phyloP scores from a whole-genome alignment of 768 basidiomycete species.

The Psilocybe tampanensis region DNA sequence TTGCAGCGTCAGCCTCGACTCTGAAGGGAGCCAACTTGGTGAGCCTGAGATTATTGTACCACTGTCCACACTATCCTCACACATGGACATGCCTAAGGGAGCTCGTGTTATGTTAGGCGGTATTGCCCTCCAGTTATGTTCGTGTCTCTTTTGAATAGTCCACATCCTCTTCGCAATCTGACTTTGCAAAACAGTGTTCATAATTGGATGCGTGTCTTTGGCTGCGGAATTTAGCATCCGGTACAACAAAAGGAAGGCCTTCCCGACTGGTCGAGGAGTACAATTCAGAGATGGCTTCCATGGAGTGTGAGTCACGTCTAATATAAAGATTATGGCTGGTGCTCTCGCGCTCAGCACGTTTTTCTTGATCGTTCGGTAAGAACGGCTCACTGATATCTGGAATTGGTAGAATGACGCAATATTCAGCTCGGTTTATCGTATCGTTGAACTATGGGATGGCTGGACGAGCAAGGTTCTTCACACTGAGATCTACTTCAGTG shows the following conservation, averaged over 20 bases:
- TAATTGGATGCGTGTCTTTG: conserved; percentile 39
- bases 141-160: not conserved
- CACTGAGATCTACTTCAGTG: conserved; percentile 36
- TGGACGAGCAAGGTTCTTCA: conserved; percentile 42
- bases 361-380: conserved; percentile 21
- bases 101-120: conserved; percentile 55
- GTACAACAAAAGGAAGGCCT: conserved; percentile 27
- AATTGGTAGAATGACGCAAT: not conserved
- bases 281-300: not conserved
- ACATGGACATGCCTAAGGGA: conserved; percentile 31
- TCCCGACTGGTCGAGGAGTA: not conserved
- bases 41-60: not conserved
- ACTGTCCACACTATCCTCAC: not conserved
- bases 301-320: conserved; percentile 8
- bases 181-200: conserved; percentile 32
- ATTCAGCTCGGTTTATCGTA: conserved; percentile 42
- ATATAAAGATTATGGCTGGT: conserved; percentile 11
- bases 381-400: not conserved
- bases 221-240: conserved; percentile 49
- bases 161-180: not conserved
- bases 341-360: conserved; percentile 13
- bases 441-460: conserved; percentile 41
- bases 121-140: conserved; percentile 49
- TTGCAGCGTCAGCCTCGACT: conserved; percentile 35
- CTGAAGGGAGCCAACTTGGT: conserved; percentile 18